phyloP scores from a whole-genome alignment of 2,329 filamentous ascomycete genomes.

The Colletotrichum sojae region DNA sequence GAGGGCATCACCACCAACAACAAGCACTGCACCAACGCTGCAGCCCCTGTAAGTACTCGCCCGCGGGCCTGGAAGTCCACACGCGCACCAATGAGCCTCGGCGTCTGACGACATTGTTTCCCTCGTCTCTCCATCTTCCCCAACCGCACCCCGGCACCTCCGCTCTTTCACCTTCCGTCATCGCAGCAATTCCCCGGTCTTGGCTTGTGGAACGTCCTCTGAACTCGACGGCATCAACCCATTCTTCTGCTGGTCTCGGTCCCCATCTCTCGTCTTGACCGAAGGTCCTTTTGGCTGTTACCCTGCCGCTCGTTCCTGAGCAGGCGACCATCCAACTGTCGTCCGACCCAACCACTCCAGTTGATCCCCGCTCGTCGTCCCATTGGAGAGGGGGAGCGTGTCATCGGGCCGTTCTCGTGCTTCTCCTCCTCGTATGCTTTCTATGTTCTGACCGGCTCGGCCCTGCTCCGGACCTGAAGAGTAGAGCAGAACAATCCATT shows the following conservation, averaged over 20 bases:
- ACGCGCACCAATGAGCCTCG: slow-evolving; percentile 34
- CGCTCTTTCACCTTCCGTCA: slow-evolving; percentile 32
- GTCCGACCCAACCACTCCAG: slow-evolving; percentile 10
- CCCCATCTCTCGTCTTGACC: background rate
- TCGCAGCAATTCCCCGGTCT: slow-evolving; percentile 31
- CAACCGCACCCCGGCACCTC: slow-evolving; percentile 23
- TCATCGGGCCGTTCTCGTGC: slow-evolving; percentile 23
- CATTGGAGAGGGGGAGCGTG: slow-evolving; percentile 31
- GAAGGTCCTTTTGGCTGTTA: slow-evolving; percentile 26
- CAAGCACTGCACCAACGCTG: slow-evolving; percentile 8
- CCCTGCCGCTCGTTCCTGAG: slow-evolving; percentile 26
- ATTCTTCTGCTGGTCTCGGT: slow-evolving; percentile 6
- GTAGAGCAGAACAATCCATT: background rate
- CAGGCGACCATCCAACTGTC: slow-evolving; percentile 14
- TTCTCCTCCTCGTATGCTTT: slow-evolving; percentile 10
- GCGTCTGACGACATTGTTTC: slow-evolving; percentile 32
- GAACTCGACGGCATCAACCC: background rate
- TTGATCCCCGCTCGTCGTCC: slow-evolving; percentile 23
- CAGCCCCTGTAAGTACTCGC: slow-evolving; percentile 12
- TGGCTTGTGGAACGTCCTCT: background rate
- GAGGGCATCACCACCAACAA: slow-evolving; percentile 6
- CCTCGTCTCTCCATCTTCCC: slow-evolving; percentile 12
- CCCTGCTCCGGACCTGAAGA: slow-evolving; percentile 28
- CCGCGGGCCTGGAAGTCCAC: slow-evolving; percentile 14
- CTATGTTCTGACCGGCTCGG: slow-evolving; percentile 4